Percentiles rank a stretch among this genome's conserved stretches.
Evolutionary conservation across 306 rosid genomes (phyloP).

Genomic region (Fagus crenata): DNA sequence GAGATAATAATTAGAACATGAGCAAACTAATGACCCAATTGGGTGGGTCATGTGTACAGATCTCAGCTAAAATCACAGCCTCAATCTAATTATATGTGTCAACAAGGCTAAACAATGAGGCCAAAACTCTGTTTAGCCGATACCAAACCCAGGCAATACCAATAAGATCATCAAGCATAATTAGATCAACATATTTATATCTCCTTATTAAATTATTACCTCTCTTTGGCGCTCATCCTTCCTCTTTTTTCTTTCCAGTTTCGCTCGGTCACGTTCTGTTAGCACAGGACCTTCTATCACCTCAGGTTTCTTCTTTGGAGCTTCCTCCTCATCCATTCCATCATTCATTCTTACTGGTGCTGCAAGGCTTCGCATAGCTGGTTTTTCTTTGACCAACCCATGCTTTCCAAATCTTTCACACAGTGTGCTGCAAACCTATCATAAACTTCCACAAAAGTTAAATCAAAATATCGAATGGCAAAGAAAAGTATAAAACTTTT

Average conservation of each 20-base stretch:
- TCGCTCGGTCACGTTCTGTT: slow-evolving; percentile 75
- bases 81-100: not conserved
- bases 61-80: slow-evolving; percentile 1
- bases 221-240: slow-evolving; percentile 96
- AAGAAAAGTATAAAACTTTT: not conserved
- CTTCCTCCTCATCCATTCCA: slow-evolving; percentile 79
- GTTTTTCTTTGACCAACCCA: slow-evolving; percentile 77
- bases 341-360: slow-evolving; percentile 88
- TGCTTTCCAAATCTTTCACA: slow-evolving; percentile 87
- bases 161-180: not conserved
- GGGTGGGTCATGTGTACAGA: not conserved
- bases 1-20: slow-evolving; percentile 5
- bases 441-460: slow-evolving; percentile 12
- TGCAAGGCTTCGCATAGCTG: slow-evolving; percentile 81
- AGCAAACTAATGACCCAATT: slow-evolving; percentile 2
- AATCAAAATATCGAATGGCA: not conserved
- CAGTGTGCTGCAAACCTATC: slow-evolving; percentile 74
- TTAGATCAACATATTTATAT: not conserved
- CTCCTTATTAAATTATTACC: slow-evolving; percentile 39
- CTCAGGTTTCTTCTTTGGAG: slow-evolving; percentile 86
- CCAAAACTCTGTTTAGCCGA: not conserved
- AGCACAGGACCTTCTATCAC: slow-evolving; percentile 77
- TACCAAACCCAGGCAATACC: not conserved
- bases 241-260: slow-evolving; percentile 82
- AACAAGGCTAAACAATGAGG: slow-evolving; percentile 4